Evolutionary conservation across 2,329 filamentous ascomycete genomes (phyloP).

Genomic region (Chrysoporthe cubensis): DNA sequence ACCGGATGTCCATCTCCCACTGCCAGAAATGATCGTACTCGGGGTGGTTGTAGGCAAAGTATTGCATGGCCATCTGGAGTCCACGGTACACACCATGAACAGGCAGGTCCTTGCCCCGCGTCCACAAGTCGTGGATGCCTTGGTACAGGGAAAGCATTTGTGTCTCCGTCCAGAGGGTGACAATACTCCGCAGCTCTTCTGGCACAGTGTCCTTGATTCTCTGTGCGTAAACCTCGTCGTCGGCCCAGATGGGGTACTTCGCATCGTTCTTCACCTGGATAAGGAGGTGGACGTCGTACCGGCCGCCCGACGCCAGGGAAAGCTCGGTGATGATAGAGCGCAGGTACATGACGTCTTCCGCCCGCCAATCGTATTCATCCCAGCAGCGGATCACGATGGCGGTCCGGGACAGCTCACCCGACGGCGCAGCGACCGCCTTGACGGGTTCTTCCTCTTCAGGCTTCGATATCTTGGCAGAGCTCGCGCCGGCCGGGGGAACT

Average conservation of each 20-base stretch:
- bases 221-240: conserved; percentile 68
- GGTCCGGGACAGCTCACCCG: conserved; percentile 59
- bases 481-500: conserved; percentile 16
- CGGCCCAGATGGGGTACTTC: conserved; percentile 76
- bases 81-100: conserved; percentile 93
- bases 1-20: conserved; percentile 93
- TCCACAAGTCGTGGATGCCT: conserved; percentile 78
- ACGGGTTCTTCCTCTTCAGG: conserved; percentile 28
- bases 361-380: conserved; percentile 77
- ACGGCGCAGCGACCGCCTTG: conserved; percentile 30
- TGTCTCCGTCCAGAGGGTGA: conserved; percentile 89
- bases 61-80: conserved; percentile 91
- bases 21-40: conserved; percentile 94
- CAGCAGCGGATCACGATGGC: conserved; percentile 83
- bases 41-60: conserved; percentile 85
- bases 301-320: conserved; percentile 77
- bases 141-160: conserved; percentile 93
- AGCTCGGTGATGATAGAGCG: conserved; percentile 85
- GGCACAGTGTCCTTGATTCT: conserved; percentile 73
- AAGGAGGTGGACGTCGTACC: conserved; percentile 85
- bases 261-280: conserved; percentile 82
- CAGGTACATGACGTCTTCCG: conserved; percentile 80
- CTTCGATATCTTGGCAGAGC: conserved; percentile 29
- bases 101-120: conserved; percentile 67
- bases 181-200: conserved; percentile 84